Evolutionary conservation across 768 basidiomycete genomes (phyloP), one percentile per base, ranked within the genome.

Genomic region (Leccinum olivaceopallidum): DNA sequence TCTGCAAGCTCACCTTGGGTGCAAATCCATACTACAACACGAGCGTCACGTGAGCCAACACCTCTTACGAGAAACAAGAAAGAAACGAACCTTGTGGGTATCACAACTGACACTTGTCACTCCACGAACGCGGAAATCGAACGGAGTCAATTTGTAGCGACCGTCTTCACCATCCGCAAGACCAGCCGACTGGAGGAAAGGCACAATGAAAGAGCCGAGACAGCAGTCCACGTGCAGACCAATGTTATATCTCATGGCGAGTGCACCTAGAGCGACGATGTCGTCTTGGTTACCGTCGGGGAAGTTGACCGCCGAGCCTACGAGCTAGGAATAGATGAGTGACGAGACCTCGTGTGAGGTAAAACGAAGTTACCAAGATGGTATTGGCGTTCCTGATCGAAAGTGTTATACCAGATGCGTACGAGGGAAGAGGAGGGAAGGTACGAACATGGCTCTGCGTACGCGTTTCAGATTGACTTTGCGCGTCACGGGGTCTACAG

Each of bases 31-130:
- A 95, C 88, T 94, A 61, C 64, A 60, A 24, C 24, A 36, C 18
- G 28, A 56, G 37, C 16, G 49, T 44, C 34, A 34, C 20, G 13
- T 66, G 59, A 64, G 62, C 28, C 28, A 55, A 30, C 10, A 2
- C 10, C 18, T n/a, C 14, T n/a, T 3, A 42, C 24, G 16, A 20
- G 14, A n/a, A 49, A 58, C 39, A 42, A 26, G 32, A 12, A 50
- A 20, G 12, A 37, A 24, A 18, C 60, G 14, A 48, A 89, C 92
- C 79, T 96, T 96, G 78, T 97, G 95, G 7, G 93, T 94, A 78
- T 99, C 96, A 73, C 95, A 97, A 62, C 93, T 95, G 58, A 98
- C 92, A 67, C 88, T 89, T 3, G 95, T 98, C 24, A 99, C 96
- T 4, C 96, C 96, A 3, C 83, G 80, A 2, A 98, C 88, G 22